phyloP scores from a whole-genome alignment of 345 rosid species.

The Linum trigynum region DNA sequence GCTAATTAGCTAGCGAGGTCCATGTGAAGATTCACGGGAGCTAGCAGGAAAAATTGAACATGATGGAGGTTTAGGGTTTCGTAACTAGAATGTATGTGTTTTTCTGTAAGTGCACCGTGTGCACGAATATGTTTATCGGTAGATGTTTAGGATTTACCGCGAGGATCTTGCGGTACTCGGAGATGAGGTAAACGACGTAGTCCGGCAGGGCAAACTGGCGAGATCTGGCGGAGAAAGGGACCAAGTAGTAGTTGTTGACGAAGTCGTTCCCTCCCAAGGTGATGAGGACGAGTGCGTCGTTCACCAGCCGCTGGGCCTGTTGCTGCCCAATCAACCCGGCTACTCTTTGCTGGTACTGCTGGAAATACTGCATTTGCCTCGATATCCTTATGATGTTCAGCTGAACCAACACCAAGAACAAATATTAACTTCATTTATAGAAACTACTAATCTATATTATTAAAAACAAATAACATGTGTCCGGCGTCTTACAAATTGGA shows the following conservation, averaged over 20 bases:
- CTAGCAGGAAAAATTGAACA: no score
- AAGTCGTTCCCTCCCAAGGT: conserved; percentile 27
- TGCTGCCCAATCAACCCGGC: conserved; percentile 7
- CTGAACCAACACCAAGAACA: conserved; percentile 1
- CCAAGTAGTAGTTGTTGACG: conserved; percentile 24
- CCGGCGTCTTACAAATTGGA: conserved; percentile 17
- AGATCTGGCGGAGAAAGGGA: conserved; percentile 21
- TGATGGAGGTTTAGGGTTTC: not conserved
- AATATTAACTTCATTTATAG: not conserved
- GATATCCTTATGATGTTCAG: conserved; percentile 18
- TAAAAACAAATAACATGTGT: no score
- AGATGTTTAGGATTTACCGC: conserved; percentile 1
- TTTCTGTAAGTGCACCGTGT: no score
- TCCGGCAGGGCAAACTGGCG: conserved; percentile 20
- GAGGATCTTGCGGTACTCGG: conserved; percentile 22
- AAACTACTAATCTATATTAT: no score
- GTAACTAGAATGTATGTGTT: not conserved
- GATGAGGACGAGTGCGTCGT: conserved; percentile 12
- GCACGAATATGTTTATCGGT: no score
- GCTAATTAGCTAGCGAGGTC: no score
- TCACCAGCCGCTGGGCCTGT: conserved; percentile 9
- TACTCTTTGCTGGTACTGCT: conserved; percentile 21
- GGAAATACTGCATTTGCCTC: conserved; percentile 13
- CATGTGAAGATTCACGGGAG: no score
- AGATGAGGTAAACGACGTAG: conserved; percentile 18